phyloP scores from a whole-genome alignment of 2,329 filamentous ascomycete species.

The Cladobotryum protrusum region DNA sequence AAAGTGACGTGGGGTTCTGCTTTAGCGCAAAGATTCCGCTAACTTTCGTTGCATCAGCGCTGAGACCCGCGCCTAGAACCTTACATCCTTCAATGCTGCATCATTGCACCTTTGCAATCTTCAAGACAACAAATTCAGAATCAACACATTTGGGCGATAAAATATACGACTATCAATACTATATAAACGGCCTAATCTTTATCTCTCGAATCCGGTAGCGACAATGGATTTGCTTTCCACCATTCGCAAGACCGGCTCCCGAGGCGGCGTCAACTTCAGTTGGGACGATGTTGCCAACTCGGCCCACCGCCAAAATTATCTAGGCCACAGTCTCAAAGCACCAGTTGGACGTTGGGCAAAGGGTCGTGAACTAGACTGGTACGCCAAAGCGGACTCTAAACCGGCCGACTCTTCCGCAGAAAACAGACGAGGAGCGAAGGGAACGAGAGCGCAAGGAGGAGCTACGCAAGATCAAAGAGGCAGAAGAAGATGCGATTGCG shows the following conservation, averaged over 20 bases:
- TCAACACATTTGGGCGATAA: too few species aligned
- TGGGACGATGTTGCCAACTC: conserved; percentile 92
- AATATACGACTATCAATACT: not conserved
- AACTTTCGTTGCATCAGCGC: not conserved
- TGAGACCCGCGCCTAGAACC: too few species aligned
- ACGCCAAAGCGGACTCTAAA: conserved; percentile 48
- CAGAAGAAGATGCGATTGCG: conserved; percentile 86
- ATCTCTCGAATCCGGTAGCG: not conserved
- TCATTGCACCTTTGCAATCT: not conserved
- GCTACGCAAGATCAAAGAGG: conserved; percentile 76
- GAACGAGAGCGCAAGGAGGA: conserved; percentile 67
- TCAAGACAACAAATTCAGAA: too few species aligned
- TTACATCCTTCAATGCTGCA: not conserved
- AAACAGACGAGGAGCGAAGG: conserved; percentile 51
- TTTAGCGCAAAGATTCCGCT: conserved; percentile 14
- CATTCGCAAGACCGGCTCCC: conserved; percentile 83
- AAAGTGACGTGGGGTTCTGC: conserved; percentile 11
- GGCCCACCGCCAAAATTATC: conserved; percentile 78
- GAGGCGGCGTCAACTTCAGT: conserved; percentile 91
- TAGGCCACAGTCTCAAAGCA: conserved; percentile 87
- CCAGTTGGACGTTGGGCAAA: conserved; percentile 91
- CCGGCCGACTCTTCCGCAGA: conserved; percentile 41
- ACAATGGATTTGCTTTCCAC: conserved; percentile 88
- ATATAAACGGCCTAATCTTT: too few species aligned
- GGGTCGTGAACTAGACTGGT: conserved; percentile 61